Conservation (phyloP, 331 rosid species). For the Acacia concinna region DNA sequence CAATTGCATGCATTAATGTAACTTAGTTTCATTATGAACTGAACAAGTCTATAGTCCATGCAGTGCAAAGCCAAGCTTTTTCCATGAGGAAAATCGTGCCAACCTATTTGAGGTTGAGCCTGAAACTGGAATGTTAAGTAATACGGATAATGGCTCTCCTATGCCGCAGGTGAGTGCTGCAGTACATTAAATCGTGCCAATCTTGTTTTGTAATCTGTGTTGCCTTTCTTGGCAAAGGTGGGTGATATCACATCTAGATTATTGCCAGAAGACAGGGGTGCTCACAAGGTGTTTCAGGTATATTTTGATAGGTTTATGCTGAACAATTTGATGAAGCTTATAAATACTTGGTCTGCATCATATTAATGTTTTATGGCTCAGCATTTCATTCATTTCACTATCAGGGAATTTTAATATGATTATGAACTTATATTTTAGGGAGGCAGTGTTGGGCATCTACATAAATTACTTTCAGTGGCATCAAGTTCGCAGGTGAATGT, state of each 20-base stretch:
- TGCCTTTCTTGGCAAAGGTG: constrained; percentile 51
- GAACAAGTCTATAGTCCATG: constrained; percentile 30
- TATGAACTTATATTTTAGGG: constrained; percentile 58
- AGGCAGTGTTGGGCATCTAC: constrained; percentile 92
- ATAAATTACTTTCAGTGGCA: constrained; percentile 83
- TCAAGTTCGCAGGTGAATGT: constrained; percentile 86
- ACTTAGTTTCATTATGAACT: constrained; percentile 29
- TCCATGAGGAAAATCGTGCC: constrained; percentile 86
- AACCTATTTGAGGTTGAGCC: constrained; percentile 87
- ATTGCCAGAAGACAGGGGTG: constrained; percentile 40
- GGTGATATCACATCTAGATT: constrained; percentile 55
- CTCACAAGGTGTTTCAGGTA: constrained; percentile 86
- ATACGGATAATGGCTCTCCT: constrained; percentile 96
- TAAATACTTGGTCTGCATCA: not conserved
- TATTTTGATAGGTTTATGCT: constrained; percentile 9
- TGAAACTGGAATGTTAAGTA: constrained; percentile 86
- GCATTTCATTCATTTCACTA: constrained; percentile 5
- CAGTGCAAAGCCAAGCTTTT: constrained; percentile 97
- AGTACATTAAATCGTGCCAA: not conserved
- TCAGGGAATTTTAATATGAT: constrained; percentile 12
- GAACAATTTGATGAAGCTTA: constrained; percentile 13
- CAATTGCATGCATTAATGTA: constrained; percentile 16
- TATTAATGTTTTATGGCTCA: constrained; percentile 26
- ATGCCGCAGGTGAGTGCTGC: constrained; percentile 69
- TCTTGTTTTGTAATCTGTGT: not conserved